Percentiles rank a stretch among this genome's conserved stretches.
These are phyloP conservation scores for Citrus medica DNA, from an alignment of 345 rosid species.

Conservation along the genomic window DNA sequence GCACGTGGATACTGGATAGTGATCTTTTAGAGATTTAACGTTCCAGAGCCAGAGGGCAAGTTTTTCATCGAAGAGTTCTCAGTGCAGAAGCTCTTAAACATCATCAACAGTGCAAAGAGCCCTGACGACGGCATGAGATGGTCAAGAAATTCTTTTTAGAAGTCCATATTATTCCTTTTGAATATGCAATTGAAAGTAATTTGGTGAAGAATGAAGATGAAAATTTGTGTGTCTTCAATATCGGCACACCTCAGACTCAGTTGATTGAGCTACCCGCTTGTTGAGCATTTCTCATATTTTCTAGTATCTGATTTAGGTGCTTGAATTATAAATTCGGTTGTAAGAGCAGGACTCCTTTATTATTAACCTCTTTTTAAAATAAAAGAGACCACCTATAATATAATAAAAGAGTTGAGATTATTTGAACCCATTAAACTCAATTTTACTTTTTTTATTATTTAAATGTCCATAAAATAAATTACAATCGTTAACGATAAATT, in stretches of 20 bases:
- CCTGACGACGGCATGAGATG: conserved; percentile 87
- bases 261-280: not conserved
- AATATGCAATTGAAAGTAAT: not conserved
- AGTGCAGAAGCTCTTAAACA: conserved; percentile 62
- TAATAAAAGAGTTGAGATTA: too few relatives aligned
- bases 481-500: too few relatives aligned
- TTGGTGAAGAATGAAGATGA: not conserved
- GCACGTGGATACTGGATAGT: conserved; percentile 96
- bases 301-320: too few relatives aligned
- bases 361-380: too few relatives aligned
- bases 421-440: too few relatives aligned
- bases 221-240: not conserved
- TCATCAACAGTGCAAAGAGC: conserved; percentile 57
- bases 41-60: conserved; percentile 54
- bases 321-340: too few relatives aligned
- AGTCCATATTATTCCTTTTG: not conserved
- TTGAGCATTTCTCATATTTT: too few relatives aligned
- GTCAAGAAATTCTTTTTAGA: conserved; percentile 85
- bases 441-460: too few relatives aligned
- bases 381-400: too few relatives aligned
- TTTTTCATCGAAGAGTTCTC: conserved; percentile 80
- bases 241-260: not conserved
- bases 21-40: conserved; percentile 71
- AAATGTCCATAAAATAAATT: too few relatives aligned
- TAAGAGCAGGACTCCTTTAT: too few relatives aligned